Base-by-base conservation (phyloP, 768 basidiomycete genomes). In the Boletellus ananas region DNA sequence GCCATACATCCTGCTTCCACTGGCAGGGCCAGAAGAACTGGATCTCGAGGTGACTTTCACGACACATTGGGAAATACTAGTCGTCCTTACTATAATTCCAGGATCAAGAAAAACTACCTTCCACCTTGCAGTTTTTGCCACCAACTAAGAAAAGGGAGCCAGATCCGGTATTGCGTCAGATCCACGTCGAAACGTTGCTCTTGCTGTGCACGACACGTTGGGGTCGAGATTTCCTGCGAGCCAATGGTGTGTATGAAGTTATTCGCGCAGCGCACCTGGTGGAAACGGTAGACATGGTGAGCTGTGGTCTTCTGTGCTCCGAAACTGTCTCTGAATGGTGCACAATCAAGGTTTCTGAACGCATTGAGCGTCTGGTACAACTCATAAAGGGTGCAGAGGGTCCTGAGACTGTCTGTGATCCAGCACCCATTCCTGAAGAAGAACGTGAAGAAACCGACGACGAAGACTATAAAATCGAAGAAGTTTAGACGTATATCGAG, bases 21-120 rank as follows among this genome's bases (percentile, higher is more conserved):
- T 99, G 2, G 93, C 95, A 36, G 94, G 95, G 6, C 87, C 93
- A 1, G 96, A 98, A 68, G 96, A 98, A 68, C 85, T 90, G 52
- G 94, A 96, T 49, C 75, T 95, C 1, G 94, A 97, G 54, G 91
- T 90, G 57, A 46, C 74, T 20, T 40, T 18, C 17, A 23, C 23
- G n/a, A 18, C 21, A 6, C 6, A 11, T 21, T 6, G 5, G 23
- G 3, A 17, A 18, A 55, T 27, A 27, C 41, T 45, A 5, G 35
- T 29, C 14, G 18, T 34, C 34, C 46, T 48, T 34, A 52, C 45
- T 8, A 4, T n/a, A 3, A n/a, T 14, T 46, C 27, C 60, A 95
- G 87, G 90, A 91, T 36, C 88, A 92, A 73, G 96, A 99, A 57
- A 83, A 81, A 37, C 77, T 99, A 0, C 93, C 87, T 0, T 72